A percentile compares a stretch with the other conserved stretches of the same genome.
These are phyloP conservation scores for Psilocybe cubensis DNA, from an alignment of 768 basidiomycete species.

Conservation along the genomic window DNA sequence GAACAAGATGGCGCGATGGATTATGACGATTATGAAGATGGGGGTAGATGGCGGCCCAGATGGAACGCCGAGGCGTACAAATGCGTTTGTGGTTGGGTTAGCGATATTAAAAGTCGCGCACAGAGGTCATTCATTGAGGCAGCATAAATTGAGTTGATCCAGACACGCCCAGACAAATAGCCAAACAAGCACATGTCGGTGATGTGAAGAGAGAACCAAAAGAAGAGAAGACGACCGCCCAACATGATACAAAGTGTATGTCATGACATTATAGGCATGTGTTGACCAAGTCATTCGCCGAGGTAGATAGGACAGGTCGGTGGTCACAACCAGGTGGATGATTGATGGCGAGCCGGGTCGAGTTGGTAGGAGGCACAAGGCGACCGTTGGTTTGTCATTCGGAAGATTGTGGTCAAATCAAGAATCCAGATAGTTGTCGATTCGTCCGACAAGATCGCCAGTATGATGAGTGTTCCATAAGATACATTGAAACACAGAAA, in stretches of 20 bases:
- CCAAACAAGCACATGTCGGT: neutral
- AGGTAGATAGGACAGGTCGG: neutral
- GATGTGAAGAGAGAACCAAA: neutral
- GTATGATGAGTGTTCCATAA: neutral
- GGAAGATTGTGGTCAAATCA: neutral
- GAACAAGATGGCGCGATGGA: too few relatives aligned
- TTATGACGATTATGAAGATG: neutral
- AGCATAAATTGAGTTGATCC: neutral
- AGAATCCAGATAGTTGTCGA: neutral
- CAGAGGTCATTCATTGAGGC: neutral
- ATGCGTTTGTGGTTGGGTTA: neutral
- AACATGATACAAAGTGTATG: neutral
- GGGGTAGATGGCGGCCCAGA: neutral
- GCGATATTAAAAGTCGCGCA: neutral
- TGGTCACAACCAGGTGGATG: neutral
- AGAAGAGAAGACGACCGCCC: neutral
- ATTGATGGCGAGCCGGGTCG: neutral
- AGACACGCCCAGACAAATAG: neutral
- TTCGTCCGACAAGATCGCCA: slow-evolving; percentile 2
- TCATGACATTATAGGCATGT: neutral
- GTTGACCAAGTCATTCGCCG: neutral
- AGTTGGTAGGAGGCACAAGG: neutral
- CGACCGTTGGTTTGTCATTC: neutral
- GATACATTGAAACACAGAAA: neutral
- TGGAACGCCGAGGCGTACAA: neutral